phyloP scores from a whole-genome alignment of 2,329 filamentous ascomycete species.

The Beauveria sp. region DNA sequence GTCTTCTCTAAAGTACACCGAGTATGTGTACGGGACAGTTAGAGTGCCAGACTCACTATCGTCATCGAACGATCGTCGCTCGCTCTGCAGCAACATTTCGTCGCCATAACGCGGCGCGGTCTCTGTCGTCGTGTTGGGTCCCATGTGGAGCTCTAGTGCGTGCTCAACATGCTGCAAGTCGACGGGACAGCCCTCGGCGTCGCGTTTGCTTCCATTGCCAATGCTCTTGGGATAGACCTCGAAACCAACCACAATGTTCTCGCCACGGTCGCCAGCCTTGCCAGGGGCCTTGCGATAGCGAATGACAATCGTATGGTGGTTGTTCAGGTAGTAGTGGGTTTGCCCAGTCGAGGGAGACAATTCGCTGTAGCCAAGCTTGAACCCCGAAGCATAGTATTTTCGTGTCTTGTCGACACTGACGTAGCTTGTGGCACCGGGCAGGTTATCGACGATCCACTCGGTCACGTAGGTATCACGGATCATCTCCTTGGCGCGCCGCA shows the following conservation, averaged over 20 bases:
- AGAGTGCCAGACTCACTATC: conserved; percentile 58
- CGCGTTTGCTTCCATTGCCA: conserved; percentile 49
- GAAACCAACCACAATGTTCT: conserved; percentile 78
- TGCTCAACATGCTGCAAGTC: conserved; percentile 56
- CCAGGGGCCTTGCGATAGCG: conserved; percentile 67
- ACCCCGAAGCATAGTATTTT: conserved; percentile 85
- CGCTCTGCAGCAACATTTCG: conserved; percentile 46
- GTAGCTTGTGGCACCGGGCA: conserved; percentile 82
- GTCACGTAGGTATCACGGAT: conserved; percentile 76
- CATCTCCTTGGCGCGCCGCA: conserved; percentile 62
- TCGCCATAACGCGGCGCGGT: conserved; percentile 41
- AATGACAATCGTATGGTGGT: conserved; percentile 80
- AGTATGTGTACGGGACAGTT: conserved; percentile 78
- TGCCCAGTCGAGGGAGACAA: conserved; percentile 49
- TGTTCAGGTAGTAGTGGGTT: conserved; percentile 69
- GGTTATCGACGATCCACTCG: conserved; percentile 89
- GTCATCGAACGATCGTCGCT: conserved; percentile 39
- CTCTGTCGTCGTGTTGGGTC: conserved; percentile 51
- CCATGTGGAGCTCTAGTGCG: conserved; percentile 61
- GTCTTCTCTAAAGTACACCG: conserved; percentile 83
- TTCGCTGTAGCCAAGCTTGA: conserved; percentile 78
- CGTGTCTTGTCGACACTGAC: conserved; percentile 75
- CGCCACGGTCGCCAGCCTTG: conserved; percentile 58
- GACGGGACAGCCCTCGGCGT: conserved; percentile 58
- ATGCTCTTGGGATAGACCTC: conserved; percentile 87